phyloP scores from a whole-genome alignment of 208 protist genomes.

The Phytomonas serpens region DNA sequence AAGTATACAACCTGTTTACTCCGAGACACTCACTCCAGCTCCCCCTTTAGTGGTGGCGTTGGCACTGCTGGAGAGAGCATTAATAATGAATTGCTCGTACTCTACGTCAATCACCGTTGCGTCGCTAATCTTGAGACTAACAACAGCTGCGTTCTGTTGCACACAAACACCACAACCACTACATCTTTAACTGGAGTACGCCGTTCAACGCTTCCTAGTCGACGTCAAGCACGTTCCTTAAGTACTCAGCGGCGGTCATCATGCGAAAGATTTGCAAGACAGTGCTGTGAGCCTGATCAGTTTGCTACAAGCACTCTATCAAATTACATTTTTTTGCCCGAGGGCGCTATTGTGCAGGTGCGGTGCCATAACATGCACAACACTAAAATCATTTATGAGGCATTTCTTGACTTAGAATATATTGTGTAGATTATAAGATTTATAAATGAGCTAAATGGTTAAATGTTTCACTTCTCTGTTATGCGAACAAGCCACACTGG shows the following conservation, averaged over 20 bases:
- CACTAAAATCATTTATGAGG: conserved; percentile 25
- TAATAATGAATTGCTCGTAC: not conserved
- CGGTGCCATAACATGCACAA: conserved; percentile 25
- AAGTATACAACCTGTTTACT: not conserved
- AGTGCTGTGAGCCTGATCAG: conserved; percentile 29
- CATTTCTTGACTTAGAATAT: conserved; percentile 49
- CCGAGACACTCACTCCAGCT: not conserved
- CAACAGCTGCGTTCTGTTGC: not conserved
- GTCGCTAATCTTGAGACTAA: not conserved
- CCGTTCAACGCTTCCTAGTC: not conserved
- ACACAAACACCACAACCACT: not conserved
- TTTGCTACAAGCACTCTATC: conserved; percentile 35
- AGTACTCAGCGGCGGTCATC: not conserved
- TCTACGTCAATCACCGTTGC: not conserved
- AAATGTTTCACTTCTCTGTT: not conserved
- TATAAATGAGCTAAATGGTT: not conserved
- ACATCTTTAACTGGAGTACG: not conserved
- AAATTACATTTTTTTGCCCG: conserved; percentile 37
- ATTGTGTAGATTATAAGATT: conserved; percentile 19
- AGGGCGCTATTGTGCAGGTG: conserved; percentile 27
- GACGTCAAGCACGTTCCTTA: not conserved
- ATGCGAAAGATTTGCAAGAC: not conserved
- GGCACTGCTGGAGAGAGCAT: not conserved
- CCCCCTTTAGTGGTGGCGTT: not conserved
- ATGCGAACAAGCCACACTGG: not conserved